These are phyloP conservation scores for baker's yeast (Saccharomyces cerevisiae) DNA, from an alignment of 805 yeast species.

Conservation along the genomic window DNA sequence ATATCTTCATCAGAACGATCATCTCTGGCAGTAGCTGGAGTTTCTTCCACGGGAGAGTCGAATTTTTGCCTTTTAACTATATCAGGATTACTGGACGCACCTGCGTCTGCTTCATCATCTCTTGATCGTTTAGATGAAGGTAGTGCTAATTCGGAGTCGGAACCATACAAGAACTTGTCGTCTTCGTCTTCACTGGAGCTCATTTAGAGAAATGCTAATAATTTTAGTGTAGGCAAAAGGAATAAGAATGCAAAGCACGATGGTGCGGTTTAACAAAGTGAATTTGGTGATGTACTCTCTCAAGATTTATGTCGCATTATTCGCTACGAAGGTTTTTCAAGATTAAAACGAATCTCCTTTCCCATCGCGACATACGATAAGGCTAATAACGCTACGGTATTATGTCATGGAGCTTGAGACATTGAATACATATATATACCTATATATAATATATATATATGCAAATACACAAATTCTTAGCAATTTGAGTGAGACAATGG, in stretches of 20 bases:
- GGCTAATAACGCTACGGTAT: not conserved
- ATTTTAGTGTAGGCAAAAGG: not conserved
- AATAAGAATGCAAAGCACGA: not conserved
- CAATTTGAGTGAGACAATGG: not conserved
- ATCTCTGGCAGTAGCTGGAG: slow-evolving; percentile 11
- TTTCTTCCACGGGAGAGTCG: slow-evolving; percentile 22
- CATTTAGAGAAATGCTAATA: slow-evolving; percentile 8
- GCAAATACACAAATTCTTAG: not conserved
- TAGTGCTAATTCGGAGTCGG: slow-evolving; percentile 23
- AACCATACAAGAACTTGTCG: slow-evolving; percentile 30
- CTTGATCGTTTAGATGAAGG: slow-evolving; percentile 4
- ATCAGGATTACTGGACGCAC: not conserved
- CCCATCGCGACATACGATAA: not conserved
- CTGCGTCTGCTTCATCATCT: not conserved
- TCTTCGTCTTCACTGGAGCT: slow-evolving; percentile 30
- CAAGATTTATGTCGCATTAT: not conserved
- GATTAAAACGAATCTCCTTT: not conserved
- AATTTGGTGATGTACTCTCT: not conserved
- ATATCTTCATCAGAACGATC: slow-evolving; percentile 34
- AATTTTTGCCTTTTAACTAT: slow-evolving; percentile 16
- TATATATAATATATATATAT: not conserved
- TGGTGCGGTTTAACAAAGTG: not conserved
- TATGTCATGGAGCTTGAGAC: not conserved
- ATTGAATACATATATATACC: not conserved
- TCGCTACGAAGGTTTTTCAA: not conserved